A percentile compares a stretch with the other conserved stretches of the same genome.
phyloP scores from a whole-genome alignment of 805 yeast species.

The Saturnispora zaruensis region DNA sequence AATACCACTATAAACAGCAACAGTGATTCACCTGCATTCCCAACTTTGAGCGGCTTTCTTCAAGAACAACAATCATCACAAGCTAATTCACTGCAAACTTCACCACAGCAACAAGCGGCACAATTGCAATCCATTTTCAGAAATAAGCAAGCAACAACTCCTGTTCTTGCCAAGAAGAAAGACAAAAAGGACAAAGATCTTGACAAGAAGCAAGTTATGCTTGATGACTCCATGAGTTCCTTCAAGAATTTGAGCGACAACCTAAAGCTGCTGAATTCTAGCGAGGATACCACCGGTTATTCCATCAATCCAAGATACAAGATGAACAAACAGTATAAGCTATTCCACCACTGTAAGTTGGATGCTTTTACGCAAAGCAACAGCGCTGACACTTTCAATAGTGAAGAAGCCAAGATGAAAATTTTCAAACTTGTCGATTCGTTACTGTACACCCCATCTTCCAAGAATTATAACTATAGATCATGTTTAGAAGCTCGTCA shows the following conservation, averaged over 20 bases:
- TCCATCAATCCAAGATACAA: conserved; percentile 21
- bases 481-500: conserved; percentile 12
- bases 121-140: conserved; percentile 16
- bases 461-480: conserved; percentile 26
- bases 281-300: conserved; percentile 20
- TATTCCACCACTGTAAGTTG: conserved; percentile 21
- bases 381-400: conserved; percentile 9
- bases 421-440: conserved; percentile 26
- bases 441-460: conserved; percentile 26
- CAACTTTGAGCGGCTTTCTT: conserved; percentile 35
- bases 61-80: conserved; percentile 19
- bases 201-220: conserved; percentile 15
- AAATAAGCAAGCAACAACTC: conserved; percentile 7
- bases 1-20: conserved; percentile 3
- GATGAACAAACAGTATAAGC: conserved; percentile 6
- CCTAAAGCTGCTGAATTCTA: conserved; percentile 20
- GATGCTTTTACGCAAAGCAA: conserved; percentile 14
- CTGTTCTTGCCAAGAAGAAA: conserved; percentile 16
- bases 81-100: background rate
- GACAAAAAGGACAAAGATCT: conserved; percentile 24
- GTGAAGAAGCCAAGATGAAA: conserved; percentile 18
- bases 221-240: conserved; percentile 20
- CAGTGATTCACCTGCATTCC: conserved; percentile 35
- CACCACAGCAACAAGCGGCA: conserved; percentile 26
- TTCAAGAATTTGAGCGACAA: conserved; percentile 24